phyloP scores from a whole-genome alignment of 192 early-diverging fungal species.

The Podila minutissima region DNA sequence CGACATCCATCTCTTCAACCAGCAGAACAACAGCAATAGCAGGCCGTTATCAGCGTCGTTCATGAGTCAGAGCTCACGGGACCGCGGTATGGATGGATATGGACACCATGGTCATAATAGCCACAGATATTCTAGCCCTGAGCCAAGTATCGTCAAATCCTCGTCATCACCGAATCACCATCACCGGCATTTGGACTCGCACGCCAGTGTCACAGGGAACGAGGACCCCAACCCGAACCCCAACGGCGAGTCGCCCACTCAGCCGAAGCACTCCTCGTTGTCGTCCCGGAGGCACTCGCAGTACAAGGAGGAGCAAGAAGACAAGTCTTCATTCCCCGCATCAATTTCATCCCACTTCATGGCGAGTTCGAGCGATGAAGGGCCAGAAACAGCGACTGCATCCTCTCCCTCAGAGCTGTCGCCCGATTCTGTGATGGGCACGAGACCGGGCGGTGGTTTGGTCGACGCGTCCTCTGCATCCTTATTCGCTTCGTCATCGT shows the following conservation, averaged over 20 bases:
- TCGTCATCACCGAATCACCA: slow-evolving; percentile 1
- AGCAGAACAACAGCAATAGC: slow-evolving; percentile 8
- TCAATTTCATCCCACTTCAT: slow-evolving; percentile 33
- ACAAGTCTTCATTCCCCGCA: slow-evolving; percentile 4
- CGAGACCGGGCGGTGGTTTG: too few species aligned
- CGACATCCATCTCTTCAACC: slow-evolving; percentile 27
- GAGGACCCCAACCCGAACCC: slow-evolving; percentile 35
- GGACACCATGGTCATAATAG: neutral
- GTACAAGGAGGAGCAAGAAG: neutral
- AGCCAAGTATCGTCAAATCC: neutral
- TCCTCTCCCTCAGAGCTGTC: too few species aligned
- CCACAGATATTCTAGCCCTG: neutral
- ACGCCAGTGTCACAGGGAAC: slow-evolving; percentile 5
- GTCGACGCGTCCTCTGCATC: too few species aligned
- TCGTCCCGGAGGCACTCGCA: neutral
- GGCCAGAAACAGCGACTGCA: too few species aligned
- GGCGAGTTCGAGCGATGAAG: neutral
- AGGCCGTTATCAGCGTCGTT: neutral
- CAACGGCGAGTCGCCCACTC: slow-evolving; percentile 37
- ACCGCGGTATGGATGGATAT: neutral
- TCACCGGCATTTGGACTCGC: neutral
- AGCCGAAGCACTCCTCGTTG: neutral
- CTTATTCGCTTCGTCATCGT: too few species aligned
- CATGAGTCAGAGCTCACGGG: too few species aligned
- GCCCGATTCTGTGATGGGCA: too few species aligned